Percentiles rank a stretch among this genome's conserved stretches.
Evolutionary conservation across 768 basidiomycete species (phyloP).

Genomic region (Lactarius psammicola): DNA sequence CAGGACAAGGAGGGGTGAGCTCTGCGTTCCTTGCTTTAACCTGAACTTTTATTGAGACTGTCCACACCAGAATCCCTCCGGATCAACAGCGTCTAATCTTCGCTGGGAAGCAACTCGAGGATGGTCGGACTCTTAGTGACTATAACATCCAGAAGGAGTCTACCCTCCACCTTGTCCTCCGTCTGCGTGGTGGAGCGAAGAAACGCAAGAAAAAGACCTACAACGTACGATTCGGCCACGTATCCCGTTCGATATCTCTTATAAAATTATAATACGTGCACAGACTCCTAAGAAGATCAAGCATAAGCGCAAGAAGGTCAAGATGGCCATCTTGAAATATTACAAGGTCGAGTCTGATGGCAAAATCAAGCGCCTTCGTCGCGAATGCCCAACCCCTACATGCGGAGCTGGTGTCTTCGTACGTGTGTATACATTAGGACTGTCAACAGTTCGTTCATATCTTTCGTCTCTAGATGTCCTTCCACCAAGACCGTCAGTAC

Average conservation of each 20-base stretch:
- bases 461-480: slow-evolving; percentile 71
- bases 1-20: slow-evolving; percentile 94
- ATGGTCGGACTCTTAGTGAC: slow-evolving; percentile 92
- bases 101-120: slow-evolving; percentile 98
- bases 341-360: slow-evolving; percentile 92
- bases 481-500: slow-evolving; percentile 97
- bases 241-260: neutral
- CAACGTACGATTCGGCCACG: slow-evolving; percentile 58
- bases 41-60: slow-evolving; percentile 18
- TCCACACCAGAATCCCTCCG: slow-evolving; percentile 65
- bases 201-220: slow-evolving; percentile 99
- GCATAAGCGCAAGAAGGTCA: slow-evolving; percentile 74
- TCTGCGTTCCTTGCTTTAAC: neutral
- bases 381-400: slow-evolving; percentile 85
- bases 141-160: slow-evolving; percentile 99
- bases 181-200: slow-evolving; percentile 98
- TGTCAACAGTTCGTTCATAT: neutral
- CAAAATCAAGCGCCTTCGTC: slow-evolving; percentile 98
- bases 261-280: neutral
- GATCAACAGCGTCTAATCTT: slow-evolving; percentile 99
- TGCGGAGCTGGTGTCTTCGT: slow-evolving; percentile 87
- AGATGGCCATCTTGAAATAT: slow-evolving; percentile 99
- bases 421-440: slow-evolving; percentile 34
- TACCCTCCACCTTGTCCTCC: slow-evolving; percentile 94
- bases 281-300: slow-evolving; percentile 28